phyloP scores from a whole-genome alignment of 192 early-diverging fungal species.

The Phlyctochytrium planicorne region DNA sequence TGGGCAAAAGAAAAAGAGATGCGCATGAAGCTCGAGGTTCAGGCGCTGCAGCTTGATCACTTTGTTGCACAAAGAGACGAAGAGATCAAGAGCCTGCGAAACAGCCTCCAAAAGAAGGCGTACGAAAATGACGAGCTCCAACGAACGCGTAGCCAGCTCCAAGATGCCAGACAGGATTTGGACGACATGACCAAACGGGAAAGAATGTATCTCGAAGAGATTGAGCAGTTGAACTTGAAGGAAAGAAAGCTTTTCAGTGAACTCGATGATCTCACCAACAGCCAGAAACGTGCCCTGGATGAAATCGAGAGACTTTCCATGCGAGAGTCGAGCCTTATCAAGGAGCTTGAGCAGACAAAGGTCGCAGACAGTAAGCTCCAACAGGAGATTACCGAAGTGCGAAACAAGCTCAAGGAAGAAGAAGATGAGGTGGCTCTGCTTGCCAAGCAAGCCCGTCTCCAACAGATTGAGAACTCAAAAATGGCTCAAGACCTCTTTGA shows the following conservation, averaged over 20 bases:
- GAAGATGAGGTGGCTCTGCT: slow-evolving; percentile 24
- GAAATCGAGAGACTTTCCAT: slow-evolving; percentile 35
- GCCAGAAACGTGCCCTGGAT: slow-evolving; percentile 24
- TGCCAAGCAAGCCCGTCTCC: slow-evolving; percentile 19
- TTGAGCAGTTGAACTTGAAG: slow-evolving; percentile 32
- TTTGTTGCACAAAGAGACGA: slow-evolving; percentile 30
- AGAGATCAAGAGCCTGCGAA: slow-evolving; percentile 32
- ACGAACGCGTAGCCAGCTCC: slow-evolving; percentile 17
- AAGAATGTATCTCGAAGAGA: slow-evolving; percentile 38
- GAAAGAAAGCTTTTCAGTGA: slow-evolving; percentile 39
- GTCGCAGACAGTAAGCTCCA: slow-evolving; percentile 37
- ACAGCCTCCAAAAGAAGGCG: slow-evolving; percentile 24
- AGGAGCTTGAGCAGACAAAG: slow-evolving; percentile 40
- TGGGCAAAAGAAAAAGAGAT: slow-evolving; percentile 32
- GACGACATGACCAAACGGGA: slow-evolving; percentile 36
- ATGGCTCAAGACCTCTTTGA: slow-evolving; percentile 34
- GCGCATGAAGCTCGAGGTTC: slow-evolving; percentile 37
- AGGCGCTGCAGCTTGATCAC: slow-evolving; percentile 35
- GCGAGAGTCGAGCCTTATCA: slow-evolving; percentile 13
- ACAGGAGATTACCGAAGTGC: slow-evolving; percentile 27
- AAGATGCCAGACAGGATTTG: slow-evolving; percentile 34
- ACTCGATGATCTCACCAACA: slow-evolving; percentile 37
- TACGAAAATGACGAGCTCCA: slow-evolving; percentile 28
- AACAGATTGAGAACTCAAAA: slow-evolving; percentile 17
- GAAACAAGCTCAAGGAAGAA: slow-evolving; percentile 4